phyloP scores from a whole-genome alignment of 2,329 filamentous ascomycete species.

The Hypoxylon sp. region DNA sequence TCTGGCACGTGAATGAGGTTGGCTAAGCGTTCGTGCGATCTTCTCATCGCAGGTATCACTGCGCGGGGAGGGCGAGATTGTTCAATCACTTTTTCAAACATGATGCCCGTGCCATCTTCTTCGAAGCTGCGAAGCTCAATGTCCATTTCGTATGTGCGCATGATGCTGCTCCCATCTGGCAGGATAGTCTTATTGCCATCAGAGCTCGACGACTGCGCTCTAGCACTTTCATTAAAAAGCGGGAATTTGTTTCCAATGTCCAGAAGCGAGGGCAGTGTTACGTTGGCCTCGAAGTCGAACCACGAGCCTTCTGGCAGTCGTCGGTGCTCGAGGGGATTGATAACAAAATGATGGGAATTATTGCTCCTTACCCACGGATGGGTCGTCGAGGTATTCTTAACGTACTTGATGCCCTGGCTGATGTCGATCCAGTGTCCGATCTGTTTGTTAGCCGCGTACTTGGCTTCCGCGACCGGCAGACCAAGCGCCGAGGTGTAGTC shows the following conservation, averaged over 20 bases:
- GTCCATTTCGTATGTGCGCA: conserved; percentile 60
- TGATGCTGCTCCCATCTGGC: conserved; percentile 45
- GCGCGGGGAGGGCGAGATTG: conserved; percentile 37
- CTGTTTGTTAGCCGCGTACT: conserved; percentile 21
- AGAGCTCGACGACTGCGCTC: background rate
- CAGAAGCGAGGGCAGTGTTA: background rate
- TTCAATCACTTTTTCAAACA: conserved; percentile 45
- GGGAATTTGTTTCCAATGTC: too few relatives aligned
- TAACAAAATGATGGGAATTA: conserved; percentile 23
- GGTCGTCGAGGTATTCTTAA: conserved; percentile 39
- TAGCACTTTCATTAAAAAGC: background rate
- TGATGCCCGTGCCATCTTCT: conserved; percentile 43
- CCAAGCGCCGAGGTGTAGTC: conserved; percentile 46
- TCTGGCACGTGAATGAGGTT: conserved; percentile 73
- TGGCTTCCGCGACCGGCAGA: conserved; percentile 38
- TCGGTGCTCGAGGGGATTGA: conserved; percentile 27
- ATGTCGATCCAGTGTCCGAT: conserved; percentile 44
- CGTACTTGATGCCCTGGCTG: conserved; percentile 29
- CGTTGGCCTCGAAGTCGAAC: conserved; percentile 14
- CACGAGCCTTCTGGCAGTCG: conserved; percentile 15
- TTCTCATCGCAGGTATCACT: conserved; percentile 45
- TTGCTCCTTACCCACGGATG: conserved; percentile 42
- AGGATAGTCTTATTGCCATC: conserved; percentile 15
- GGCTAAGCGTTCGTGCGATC: conserved; percentile 61
- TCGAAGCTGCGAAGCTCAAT: conserved; percentile 54